Base-by-base conservation (phyloP, 1,284 basidiomycete species). In the Papiliotrema terrestris region DNA sequence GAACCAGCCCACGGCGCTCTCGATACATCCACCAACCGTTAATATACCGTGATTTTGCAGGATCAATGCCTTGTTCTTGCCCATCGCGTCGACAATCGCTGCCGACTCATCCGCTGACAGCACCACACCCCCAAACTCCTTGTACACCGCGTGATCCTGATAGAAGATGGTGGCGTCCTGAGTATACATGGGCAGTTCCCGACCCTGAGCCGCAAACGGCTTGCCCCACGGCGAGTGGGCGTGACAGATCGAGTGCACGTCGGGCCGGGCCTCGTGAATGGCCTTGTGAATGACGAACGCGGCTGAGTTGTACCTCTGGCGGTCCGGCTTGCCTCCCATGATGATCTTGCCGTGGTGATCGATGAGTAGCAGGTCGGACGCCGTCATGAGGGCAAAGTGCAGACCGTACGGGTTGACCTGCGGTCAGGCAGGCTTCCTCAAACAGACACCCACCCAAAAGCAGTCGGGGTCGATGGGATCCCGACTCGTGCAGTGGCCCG, bases 141-240 rank as follows among this genome's bases (percentile, higher is more conserved):
- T 53, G 43, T 69, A 69, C 37, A 66, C 39, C n/a, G 45, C 55
- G 20, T 61, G 39, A 54, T 66, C 63, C 35, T 64, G 44, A 45
- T 56, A 65, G 52, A 68, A 68, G n/a, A 58, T 44, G 22, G 62
- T 58, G 13, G 66, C 55, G 51, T 68, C 68, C 45, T 69, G 68
- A 1, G 68, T 61, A 53, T 63, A 64, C 20, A 81, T 78, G 44
- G 84, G 81, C 48, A 85, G 76, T 37, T 79, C 77, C 44, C 80
- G 78, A 8, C 84, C 84, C 13, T 64, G 78, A 1, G 83, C 78
- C 13, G 82, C 79, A 72, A 84, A 86, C 0, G 84, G 82, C 65
- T 83, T 84, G 32, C 84, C 85, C 62, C 81, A 77, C 15, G 83
- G 72, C 2, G 82, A 83, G 67, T 87, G 85, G n/a, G 82, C 83